phyloP scores from a whole-genome alignment of 371 early-diverging fungal species.

The Zychaea mexicana region DNA sequence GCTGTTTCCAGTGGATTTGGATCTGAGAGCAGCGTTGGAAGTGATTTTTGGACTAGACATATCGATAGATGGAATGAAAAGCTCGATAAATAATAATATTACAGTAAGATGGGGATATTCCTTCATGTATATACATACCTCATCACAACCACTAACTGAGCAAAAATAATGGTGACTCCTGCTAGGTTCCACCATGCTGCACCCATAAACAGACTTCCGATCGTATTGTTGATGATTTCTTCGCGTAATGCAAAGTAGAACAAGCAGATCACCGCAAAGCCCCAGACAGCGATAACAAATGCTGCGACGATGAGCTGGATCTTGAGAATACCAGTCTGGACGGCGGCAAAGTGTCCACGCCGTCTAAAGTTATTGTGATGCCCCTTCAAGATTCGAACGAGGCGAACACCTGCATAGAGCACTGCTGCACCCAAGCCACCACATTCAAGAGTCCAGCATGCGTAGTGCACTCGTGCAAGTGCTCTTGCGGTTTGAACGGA shows the following conservation, averaged over 20 bases:
- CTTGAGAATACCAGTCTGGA: constrained; percentile 3
- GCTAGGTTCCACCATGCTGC: constrained; percentile 29
- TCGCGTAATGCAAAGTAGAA: constrained; percentile 28
- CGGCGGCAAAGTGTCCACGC: neutral
- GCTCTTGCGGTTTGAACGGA: constrained; percentile 26
- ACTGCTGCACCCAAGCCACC: constrained; percentile 28
- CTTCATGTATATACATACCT: constrained; percentile 27
- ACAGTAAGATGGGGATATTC: no score
- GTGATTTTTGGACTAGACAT: constrained; percentile 17
- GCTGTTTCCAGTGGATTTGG: neutral
- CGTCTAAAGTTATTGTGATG: neutral
- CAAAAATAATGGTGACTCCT: constrained; percentile 19
- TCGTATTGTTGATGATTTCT: constrained; percentile 22
- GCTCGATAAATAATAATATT: no score
- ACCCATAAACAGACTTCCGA: constrained; percentile 19
- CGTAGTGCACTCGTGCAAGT: constrained; percentile 36
- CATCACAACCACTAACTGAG: constrained; percentile 26
- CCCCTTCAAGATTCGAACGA: constrained; percentile 40
- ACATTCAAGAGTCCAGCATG: constrained; percentile 47
- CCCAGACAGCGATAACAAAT: constrained; percentile 20
- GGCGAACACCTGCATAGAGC: constrained; percentile 35
- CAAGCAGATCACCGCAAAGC: constrained; percentile 24
- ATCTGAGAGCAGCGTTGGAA: constrained; percentile 9
- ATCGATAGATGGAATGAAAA: no score
- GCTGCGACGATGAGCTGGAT: constrained; percentile 20